Evolutionary conservation across 2,329 filamentous ascomycete genomes (phyloP).

Genomic region (Karstenula rhodostoma): DNA sequence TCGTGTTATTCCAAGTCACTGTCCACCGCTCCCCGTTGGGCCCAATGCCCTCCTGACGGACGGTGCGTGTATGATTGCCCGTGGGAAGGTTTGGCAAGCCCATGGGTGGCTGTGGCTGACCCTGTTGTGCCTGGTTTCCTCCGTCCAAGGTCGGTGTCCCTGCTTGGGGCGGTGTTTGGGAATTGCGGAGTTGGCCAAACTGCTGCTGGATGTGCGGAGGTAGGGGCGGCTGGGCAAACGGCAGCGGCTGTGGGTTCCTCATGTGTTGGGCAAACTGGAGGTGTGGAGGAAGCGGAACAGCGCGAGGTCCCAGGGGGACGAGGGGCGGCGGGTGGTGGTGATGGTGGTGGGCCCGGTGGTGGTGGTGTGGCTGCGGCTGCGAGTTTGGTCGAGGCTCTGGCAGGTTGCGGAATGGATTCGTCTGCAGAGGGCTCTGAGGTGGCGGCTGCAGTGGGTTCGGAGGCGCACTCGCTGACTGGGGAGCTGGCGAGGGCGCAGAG

Average conservation of each 20-base stretch:
- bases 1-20: conserved; percentile 60
- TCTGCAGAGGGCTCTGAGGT: conserved; percentile 32
- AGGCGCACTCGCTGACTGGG: conserved; percentile 49
- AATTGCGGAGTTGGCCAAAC: conserved; percentile 23
- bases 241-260: conserved; percentile 17
- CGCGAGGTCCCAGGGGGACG: conserved; percentile 19
- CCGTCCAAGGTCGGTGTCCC: conserved; percentile 19
- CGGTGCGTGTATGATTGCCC: conserved; percentile 49
- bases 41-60: conserved; percentile 59
- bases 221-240: conserved; percentile 15
- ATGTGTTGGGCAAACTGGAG: background rate
- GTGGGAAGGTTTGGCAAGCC: conserved; percentile 21
- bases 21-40: conserved; percentile 63
- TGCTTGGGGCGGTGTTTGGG: conserved; percentile 11
- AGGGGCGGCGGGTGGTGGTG: conserved; percentile 24
- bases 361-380: conserved; percentile 31
- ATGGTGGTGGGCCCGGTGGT: conserved; percentile 21
- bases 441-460: conserved; percentile 43
- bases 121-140: conserved; percentile 17
- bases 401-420: conserved; percentile 43
- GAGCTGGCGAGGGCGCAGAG: conserved; percentile 28
- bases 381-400: conserved; percentile 39
- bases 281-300: conserved; percentile 3
- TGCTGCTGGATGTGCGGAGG: conserved; percentile 22
- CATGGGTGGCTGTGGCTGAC: conserved; percentile 14